These are phyloP conservation scores for Zalaria sp. DNA, from an alignment of 2,329 filamentous ascomycete genomes.

Conservation along the genomic window DNA sequence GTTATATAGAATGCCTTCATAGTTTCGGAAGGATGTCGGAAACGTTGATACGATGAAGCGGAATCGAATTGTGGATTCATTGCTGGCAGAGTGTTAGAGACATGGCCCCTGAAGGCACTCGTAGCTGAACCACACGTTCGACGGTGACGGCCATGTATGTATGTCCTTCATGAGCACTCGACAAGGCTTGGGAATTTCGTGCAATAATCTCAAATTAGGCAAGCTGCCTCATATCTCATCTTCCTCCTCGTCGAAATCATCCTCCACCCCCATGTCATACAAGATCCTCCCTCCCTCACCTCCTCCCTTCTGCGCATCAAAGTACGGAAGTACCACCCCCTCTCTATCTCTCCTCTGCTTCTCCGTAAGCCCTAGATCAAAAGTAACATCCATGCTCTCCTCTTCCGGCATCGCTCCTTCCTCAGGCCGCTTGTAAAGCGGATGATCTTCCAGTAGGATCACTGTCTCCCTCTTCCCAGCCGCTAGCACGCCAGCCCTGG, in stretches of 20 bases:
- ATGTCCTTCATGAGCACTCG: too few relatives aligned
- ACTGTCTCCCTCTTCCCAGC: slow-evolving; percentile 20
- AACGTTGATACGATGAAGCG: too few relatives aligned
- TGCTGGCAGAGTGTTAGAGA: too few relatives aligned
- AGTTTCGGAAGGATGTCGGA: too few relatives aligned
- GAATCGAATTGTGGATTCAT: too few relatives aligned
- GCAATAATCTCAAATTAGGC: too few relatives aligned
- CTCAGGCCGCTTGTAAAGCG: slow-evolving; percentile 43
- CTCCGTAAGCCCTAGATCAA: slow-evolving; percentile 75
- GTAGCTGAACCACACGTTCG: too few relatives aligned
- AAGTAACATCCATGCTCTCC: slow-evolving; percentile 55
- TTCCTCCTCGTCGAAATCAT: slow-evolving; percentile 93
- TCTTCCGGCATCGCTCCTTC: slow-evolving; percentile 28
- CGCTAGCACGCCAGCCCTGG: slow-evolving; percentile 3
- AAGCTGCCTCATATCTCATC: slow-evolving; percentile 56
- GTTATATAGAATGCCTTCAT: too few relatives aligned
- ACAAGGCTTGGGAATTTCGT: too few relatives aligned
- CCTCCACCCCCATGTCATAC: slow-evolving; percentile 93
- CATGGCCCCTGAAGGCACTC: too few relatives aligned
- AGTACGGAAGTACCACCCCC: slow-evolving; percentile 85
- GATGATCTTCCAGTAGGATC: slow-evolving; percentile 62
- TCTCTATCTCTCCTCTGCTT: slow-evolving; percentile 79
- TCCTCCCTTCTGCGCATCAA: slow-evolving; percentile 74
- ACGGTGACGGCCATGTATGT: too few relatives aligned
- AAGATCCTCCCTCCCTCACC: slow-evolving; percentile 86